Conservation (phyloP, 352 stramenopile species). For the Pythium diclinum region DNA sequence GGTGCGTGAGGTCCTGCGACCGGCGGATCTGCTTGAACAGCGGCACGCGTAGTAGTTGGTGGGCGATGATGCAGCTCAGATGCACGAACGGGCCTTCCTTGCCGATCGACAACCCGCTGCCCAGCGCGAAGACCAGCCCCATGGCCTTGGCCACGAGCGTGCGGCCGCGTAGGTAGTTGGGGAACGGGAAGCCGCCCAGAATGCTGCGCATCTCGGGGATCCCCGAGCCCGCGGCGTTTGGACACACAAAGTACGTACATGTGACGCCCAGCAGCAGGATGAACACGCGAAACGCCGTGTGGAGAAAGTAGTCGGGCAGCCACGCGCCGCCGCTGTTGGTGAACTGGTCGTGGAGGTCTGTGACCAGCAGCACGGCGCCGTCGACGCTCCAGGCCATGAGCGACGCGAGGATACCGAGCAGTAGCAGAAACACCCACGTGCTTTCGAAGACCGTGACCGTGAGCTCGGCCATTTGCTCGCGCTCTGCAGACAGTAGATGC, state of each 20-base stretch:
- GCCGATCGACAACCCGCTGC: constrained; percentile 67
- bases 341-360: constrained; percentile 36
- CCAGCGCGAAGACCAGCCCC: constrained; percentile 58
- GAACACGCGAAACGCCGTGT: constrained; percentile 52
- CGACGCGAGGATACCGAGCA: constrained; percentile 55
- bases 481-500: constrained; percentile 34
- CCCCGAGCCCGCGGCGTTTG: constrained; percentile 58
- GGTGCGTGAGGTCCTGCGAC: constrained; percentile 61
- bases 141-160: constrained; percentile 67
- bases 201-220: constrained; percentile 84
- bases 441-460: constrained; percentile 58
- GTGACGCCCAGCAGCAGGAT: constrained; percentile 62
- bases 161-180: constrained; percentile 56
- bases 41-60: constrained; percentile 53
- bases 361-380: constrained; percentile 47
- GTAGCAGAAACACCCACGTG: constrained; percentile 71
- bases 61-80: constrained; percentile 70
- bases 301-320: constrained; percentile 58
- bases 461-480: constrained; percentile 44
- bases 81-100: constrained; percentile 84
- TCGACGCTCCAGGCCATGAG: constrained; percentile 68
- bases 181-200: constrained; percentile 62
- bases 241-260: constrained; percentile 57
- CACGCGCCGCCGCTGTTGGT: constrained; percentile 45
- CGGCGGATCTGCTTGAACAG: constrained; percentile 57